Evolutionary conservation across 179 eudicot species (phyloP), one percentile per base, ranked within the genome.

Genomic region (Carnegiea gigantea): DNA sequence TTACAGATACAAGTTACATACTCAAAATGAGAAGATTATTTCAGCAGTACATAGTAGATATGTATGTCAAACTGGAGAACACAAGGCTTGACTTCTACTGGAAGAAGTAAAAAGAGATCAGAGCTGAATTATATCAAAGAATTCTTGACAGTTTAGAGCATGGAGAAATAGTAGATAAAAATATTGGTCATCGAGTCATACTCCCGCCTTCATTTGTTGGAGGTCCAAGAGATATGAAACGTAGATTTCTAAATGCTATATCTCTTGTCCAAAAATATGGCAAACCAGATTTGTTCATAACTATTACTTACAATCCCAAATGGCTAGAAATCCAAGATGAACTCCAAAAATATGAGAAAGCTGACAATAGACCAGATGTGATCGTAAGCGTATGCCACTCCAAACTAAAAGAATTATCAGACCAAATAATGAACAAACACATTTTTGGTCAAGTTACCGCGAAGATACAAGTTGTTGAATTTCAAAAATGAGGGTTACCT

Each of bases 401-500:
- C 1, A 83, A 79, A 24, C 43, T 83, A 1, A 30, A 30, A 2
- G 40, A n/a, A 5, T 9, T 75, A 8, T 57, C 81, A 8, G 26
- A 68, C 0, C 43, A 83, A 6, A 20, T 86, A 9, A 24, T 68
- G 10, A 28, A 43, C 8, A 71, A 59, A 14, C 7, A 80, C 2
- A 21, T 81, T 0, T 77, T 86, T 77, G 81, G 82, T 0, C 23
- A 30, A 30, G 86, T 79, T 0, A 59, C 70, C 0, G 82, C 76
- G 0, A 28, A 49, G 21, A 60, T 73, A 0, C 68, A 75, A 49
- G 85, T 79, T 11, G 33, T 76, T 8, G 81, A 86, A 18, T 86
- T 86, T 49, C 75, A 83, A 23, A 78, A 81, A 24, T 33, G 86
- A 49, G 85, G 84, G 0, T 15, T 81, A 0, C 86, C 83, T 0